A percentile compares a stretch with the other conserved stretches of the same genome.
These are phyloP conservation scores for Westerdykella aurantiaca DNA, from an alignment of 2,329 filamentous ascomycete species.

Conservation along the genomic window DNA sequence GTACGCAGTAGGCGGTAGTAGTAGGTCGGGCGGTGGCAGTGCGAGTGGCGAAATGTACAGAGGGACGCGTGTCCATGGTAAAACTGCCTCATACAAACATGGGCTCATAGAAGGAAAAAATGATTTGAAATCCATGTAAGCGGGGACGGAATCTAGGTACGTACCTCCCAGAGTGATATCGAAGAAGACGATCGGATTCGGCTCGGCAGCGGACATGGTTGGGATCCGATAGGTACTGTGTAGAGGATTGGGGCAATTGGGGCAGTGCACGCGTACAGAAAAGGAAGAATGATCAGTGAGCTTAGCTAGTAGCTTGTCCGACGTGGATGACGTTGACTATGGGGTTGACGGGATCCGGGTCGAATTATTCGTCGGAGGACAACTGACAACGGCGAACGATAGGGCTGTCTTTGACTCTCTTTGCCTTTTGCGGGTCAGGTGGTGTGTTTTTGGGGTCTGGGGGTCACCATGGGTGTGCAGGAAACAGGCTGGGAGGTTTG, in stretches of 20 bases:
- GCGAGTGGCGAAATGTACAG: neutral
- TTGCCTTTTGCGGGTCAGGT: neutral
- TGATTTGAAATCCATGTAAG: slow-evolving; percentile 5
- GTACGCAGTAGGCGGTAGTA: slow-evolving; percentile 6
- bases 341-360: slow-evolving; percentile 4
- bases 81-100: slow-evolving; percentile 2
- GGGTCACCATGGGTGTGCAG: neutral
- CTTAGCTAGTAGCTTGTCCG: slow-evolving; percentile 7
- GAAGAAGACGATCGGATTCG: slow-evolving; percentile 61
- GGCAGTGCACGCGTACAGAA: neutral
- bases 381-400: too few relatives aligned
- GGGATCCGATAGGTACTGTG: slow-evolving; percentile 8
- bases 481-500: slow-evolving; percentile 4
- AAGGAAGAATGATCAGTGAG: too few relatives aligned
- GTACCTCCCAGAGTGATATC: slow-evolving; percentile 73
- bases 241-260: slow-evolving; percentile 16
- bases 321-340: slow-evolving; percentile 20
- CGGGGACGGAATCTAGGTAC: slow-evolving; percentile 31
- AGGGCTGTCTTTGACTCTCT: too few relatives aligned
- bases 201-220: slow-evolving; percentile 31
- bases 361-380: slow-evolving; percentile 3
- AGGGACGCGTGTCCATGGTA: neutral
- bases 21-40: slow-evolving; percentile 13
- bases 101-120: slow-evolving; percentile 6
- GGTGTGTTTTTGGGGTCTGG: neutral